Percentiles rank a stretch among this genome's conserved stretches.
These are phyloP conservation scores for Fraxinus platypoda DNA, from an alignment of 305 asterid genomes.

Conservation along the genomic window DNA sequence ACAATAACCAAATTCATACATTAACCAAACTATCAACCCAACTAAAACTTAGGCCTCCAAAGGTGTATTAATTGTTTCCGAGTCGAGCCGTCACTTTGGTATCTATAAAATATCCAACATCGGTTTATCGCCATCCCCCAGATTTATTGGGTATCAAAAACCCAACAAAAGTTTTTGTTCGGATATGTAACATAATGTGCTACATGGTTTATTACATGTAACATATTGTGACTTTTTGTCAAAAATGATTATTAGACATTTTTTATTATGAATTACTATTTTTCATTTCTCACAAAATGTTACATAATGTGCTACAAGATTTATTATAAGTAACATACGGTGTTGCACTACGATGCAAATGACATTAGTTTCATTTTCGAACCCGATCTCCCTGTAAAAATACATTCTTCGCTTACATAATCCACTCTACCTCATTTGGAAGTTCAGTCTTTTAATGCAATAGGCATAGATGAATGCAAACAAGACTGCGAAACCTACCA, in stretches of 20 bases:
- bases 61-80: too few species aligned
- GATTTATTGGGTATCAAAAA: too few species aligned
- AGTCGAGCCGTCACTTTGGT: too few species aligned
- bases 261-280: not conserved
- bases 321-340: not conserved
- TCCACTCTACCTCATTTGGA: conserved; percentile 62
- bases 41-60: too few species aligned
- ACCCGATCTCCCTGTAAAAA: not conserved
- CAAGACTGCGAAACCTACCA: conserved; percentile 69
- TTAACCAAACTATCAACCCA: too few species aligned
- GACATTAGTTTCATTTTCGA: not conserved
- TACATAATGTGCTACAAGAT: not conserved
- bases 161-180: too few species aligned
- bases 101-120: too few species aligned
- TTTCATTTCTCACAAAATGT: not conserved
- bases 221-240: not conserved
- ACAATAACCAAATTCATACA: too few species aligned
- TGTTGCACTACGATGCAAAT: not conserved
- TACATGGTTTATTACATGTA: not conserved
- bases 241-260: not conserved
- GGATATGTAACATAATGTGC: not conserved
- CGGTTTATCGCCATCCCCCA: too few species aligned
- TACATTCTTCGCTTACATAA: not conserved
- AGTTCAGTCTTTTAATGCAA: conserved; percentile 74
- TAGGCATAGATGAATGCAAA: conserved; percentile 75